These are phyloP conservation scores for Mycena indigotica DNA, from an alignment of 768 basidiomycete species.

Conservation along the genomic window DNA sequence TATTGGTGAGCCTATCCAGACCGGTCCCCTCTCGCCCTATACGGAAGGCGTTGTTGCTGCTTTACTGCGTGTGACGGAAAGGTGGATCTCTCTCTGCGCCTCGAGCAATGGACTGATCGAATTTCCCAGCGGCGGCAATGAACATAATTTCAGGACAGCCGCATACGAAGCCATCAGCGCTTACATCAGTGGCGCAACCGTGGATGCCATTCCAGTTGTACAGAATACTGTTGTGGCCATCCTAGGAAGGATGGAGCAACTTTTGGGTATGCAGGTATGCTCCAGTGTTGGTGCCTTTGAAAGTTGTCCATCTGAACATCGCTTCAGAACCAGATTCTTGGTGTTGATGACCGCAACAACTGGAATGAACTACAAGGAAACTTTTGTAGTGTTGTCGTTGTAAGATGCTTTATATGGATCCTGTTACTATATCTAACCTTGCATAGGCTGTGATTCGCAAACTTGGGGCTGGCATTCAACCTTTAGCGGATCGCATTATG, in stretches of 20 bases:
- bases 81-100: constrained; percentile 50
- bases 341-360: constrained; percentile 94
- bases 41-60: constrained; percentile 86
- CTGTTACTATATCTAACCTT: background rate
- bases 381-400: constrained; percentile 87
- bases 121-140: constrained; percentile 68
- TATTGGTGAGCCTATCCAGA: constrained; percentile 51
- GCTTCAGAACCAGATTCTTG: constrained; percentile 85
- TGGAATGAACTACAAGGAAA: constrained; percentile 99
- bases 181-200: constrained; percentile 77
- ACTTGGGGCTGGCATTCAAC: constrained; percentile 78
- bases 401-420: constrained; percentile 39
- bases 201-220: constrained; percentile 78
- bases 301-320: background rate
- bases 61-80: constrained; percentile 84
- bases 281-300: background rate
- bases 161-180: constrained; percentile 95
- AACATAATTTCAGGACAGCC: constrained; percentile 90
- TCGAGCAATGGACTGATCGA: no score
- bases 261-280: constrained; percentile 79
- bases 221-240: constrained; percentile 81
- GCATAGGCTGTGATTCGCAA: constrained; percentile 81
- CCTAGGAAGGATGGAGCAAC: constrained; percentile 87
- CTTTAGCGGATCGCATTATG: constrained; percentile 94
- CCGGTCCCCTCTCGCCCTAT: constrained; percentile 80